Base-by-base conservation (phyloP, 176 grass and related monocot genomes). In the Luzula sylvatica region DNA sequence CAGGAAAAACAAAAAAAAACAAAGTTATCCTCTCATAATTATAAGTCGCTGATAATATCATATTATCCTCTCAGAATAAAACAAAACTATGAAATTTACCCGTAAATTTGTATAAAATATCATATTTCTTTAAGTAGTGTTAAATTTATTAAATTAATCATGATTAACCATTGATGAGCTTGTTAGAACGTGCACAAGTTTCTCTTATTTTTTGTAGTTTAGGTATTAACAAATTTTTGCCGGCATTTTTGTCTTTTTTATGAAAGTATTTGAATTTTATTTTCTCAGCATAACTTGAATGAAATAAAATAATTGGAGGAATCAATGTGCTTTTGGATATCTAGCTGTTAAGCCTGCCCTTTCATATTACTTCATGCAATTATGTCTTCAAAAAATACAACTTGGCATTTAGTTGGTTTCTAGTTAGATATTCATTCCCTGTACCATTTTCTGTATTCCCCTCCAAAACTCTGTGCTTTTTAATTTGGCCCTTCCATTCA, bases 321-420 rank as follows among this genome's bases (percentile, higher is more conserved):
- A 61, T 61, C 21, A 44, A 46, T 61, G 20, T n/a, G 38, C 28
- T 60, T 42, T 17, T 42, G 56, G 20, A 44, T 43, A 43, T 60
- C 3, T 17, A 61, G 39, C 57, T 38, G 52, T 32, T 17, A 20
- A 54, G 14, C 23, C 52, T 29, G 14, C 25, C 51, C 24, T 16
- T 54, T 29, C 11, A 29, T 30, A 32, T 54, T 17, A 29, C 23
- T 54, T 51, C 52, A 8, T n/a, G n/a, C 52, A 54, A 54, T 7
- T 54, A 16, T 20, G 22, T 11, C 27, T 11, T 54, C 25, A 54
- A 8, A 46, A 46, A 46, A 9, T 46, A 46, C 15, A 15, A 46
- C 43, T 46, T 2, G 1, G 15, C 43, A 46, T 9, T 35, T 35
- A n/a, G 15, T 32, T 7, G n/a, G 15, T 29, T 46, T n/a, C 7